Evolutionary conservation across 1,284 basidiomycete genomes (phyloP).

Genomic region (Trametes polyzona): DNA sequence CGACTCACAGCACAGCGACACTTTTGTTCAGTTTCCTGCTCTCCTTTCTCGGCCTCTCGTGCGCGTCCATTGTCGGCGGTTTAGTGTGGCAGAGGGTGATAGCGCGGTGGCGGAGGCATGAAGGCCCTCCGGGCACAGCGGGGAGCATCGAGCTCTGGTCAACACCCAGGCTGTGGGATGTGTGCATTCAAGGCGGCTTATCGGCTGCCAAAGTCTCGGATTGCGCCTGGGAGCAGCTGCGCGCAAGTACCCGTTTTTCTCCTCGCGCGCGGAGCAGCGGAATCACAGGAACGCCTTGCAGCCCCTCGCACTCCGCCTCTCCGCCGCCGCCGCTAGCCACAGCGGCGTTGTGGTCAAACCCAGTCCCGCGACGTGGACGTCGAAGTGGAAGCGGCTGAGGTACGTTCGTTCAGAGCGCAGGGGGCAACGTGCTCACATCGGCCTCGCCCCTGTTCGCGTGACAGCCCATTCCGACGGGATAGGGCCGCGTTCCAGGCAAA

Average conservation of each 20-base stretch:
- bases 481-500: constrained; percentile 2
- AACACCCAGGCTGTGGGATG: constrained; percentile 16
- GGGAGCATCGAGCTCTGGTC: not conserved
- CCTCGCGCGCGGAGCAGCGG: not conserved
- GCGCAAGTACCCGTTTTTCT: constrained; percentile 18
- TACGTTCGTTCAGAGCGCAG: constrained; percentile 5
- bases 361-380: constrained; percentile 14
- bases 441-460: constrained; percentile 12
- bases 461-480: constrained; percentile 1
- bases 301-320: constrained; percentile 21
- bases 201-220: constrained; percentile 10
- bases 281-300: constrained; percentile 7
- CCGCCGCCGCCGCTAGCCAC: not conserved
- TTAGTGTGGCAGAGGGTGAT: constrained; percentile 15
- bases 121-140: not conserved
- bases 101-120: constrained; percentile 1
- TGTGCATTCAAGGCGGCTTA: constrained; percentile 14
- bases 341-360: constrained; percentile 4
- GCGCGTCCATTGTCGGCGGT: constrained; percentile 9
- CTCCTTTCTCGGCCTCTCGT: constrained; percentile 17
- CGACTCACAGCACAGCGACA: constrained; percentile 7
- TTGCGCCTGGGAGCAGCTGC: constrained; percentile 21
- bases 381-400: constrained; percentile 20
- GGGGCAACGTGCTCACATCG: constrained; percentile 5
- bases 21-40: constrained; percentile 23